Evolutionary conservation across 768 basidiomycete species (phyloP), one percentile per base, ranked within the genome.

Genomic region (Naematelia aurantialba): DNA sequence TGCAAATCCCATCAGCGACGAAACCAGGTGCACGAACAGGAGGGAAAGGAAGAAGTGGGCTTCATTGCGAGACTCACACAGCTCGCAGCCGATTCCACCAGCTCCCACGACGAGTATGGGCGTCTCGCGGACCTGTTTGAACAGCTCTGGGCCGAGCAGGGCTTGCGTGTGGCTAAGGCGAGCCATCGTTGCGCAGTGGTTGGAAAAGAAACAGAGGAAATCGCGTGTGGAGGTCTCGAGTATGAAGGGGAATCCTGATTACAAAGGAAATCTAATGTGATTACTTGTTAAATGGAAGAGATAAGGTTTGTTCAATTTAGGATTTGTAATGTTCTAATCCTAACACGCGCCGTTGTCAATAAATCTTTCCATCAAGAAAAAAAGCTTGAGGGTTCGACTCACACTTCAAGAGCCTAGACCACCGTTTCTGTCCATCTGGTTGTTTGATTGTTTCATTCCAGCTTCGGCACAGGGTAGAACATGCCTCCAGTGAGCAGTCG

Each of bases 1-100:
- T 96, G 73, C 2, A 50, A 25, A 34, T 24, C 61, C 24, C n/a
- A 3, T 62, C 29, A 21, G n/a, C 29, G 5, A 8, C 24, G 19
- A 12, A 19, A 26, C 25, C 39, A 21, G 17, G 51, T 19, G 17
- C 34, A 39, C 8, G 17, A 17, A 17, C 8, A 17, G 17, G 17
- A 39, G 34, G 17, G 34, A 17, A 39, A 39, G 25, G 46, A 25
- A 21, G 52, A 30, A 1, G 48, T 50, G 45, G 56, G 54, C 54
- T 4, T 45, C 25, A 17, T 0, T 50, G 30, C 5, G 4, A 85
- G 67, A 73, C 72, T 70, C 75, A 92, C 92, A 76, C 3, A 99
- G 83, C 80, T 99, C 96, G 70, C 94, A 99, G 5, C 96, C 96
- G 72, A 98, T 98, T 0, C 94, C 94, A 46, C 93, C 93, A 45